Percentiles rank a stretch among this genome's conserved stretches.
Conservation (phyloP, 129 eudicot species). For the Helianthus tuberosus region DNA sequence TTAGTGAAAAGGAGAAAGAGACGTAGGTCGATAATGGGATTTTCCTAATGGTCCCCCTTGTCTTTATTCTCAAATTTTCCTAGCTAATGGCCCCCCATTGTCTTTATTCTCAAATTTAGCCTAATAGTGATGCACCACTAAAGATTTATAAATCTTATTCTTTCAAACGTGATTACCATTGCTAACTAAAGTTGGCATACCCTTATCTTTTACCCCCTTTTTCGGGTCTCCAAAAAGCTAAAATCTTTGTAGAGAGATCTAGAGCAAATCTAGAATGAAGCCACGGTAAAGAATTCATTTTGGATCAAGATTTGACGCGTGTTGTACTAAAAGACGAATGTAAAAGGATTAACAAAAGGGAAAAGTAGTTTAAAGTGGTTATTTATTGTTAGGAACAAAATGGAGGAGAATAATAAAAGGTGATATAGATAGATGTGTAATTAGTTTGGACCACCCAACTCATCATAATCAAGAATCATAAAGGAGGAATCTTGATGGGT, state of each 20-base stretch:
- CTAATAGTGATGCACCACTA: constrained; percentile 43
- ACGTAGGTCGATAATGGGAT: constrained; percentile 39
- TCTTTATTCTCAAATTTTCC: constrained; percentile 47
- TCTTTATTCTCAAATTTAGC: constrained; percentile 43
- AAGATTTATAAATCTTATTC: constrained; percentile 34
- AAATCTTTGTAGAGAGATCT: constrained; percentile 24
- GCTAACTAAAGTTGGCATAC: constrained; percentile 28
- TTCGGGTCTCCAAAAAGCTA: constrained; percentile 31
- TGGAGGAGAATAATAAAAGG: constrained; percentile 38
- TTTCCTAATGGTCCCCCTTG: constrained; percentile 54
- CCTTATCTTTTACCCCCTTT: constrained; percentile 22
- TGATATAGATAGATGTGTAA: constrained; percentile 31
- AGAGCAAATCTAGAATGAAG: constrained; percentile 32
- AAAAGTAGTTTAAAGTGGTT: constrained; percentile 32
- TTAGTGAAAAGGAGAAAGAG: constrained; percentile 24
- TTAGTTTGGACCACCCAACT: constrained; percentile 53
- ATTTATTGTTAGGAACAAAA: constrained; percentile 24
- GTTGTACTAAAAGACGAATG: not conserved
- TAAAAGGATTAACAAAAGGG: constrained; percentile 17
- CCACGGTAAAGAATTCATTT: constrained; percentile 18
- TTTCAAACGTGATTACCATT: constrained; percentile 31
- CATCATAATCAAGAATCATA: constrained; percentile 24
- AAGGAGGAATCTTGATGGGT: constrained; percentile 33
- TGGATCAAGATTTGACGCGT: not conserved
- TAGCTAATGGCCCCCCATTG: constrained; percentile 44